Percentiles rank a stretch among this genome's conserved stretches.
These are phyloP conservation scores for Rhypophila decipiens DNA, from an alignment of 495 filamentous ascomycete genomes.

Conservation along the genomic window DNA sequence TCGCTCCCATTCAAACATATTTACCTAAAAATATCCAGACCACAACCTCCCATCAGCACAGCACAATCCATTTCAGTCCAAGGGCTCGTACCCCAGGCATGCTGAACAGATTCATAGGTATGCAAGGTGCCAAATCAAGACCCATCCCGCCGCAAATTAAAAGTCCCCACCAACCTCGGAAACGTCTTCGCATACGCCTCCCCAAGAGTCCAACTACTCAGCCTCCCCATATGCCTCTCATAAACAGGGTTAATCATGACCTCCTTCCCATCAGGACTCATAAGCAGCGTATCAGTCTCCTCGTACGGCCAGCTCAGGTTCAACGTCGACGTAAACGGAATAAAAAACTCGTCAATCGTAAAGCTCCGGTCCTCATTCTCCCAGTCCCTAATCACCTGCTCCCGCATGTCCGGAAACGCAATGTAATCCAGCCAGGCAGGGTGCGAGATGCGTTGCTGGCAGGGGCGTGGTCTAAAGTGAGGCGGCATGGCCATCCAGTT, in stretches of 20 bases:
- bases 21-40: too few species aligned
- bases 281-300: slow-evolving; percentile 52
- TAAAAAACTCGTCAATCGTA: slow-evolving; percentile 71
- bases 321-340: slow-evolving; percentile 68
- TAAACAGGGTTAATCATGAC: slow-evolving; percentile 74
- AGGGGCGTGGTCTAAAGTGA: slow-evolving; percentile 55
- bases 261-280: slow-evolving; percentile 45
- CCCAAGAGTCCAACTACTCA: slow-evolving; percentile 75
- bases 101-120: too few species aligned
- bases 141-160: slow-evolving; percentile 20
- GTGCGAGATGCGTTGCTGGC: slow-evolving; percentile 57
- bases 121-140: too few species aligned
- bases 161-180: slow-evolving; percentile 54
- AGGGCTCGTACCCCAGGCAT: too few species aligned
- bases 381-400: slow-evolving; percentile 46
- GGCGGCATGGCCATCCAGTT: slow-evolving; percentile 67
- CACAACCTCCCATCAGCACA: too few species aligned
- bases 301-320: slow-evolving; percentile 76
- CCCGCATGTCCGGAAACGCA: slow-evolving; percentile 69
- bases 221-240: slow-evolving; percentile 60
- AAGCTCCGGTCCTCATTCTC: slow-evolving; percentile 27
- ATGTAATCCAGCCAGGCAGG: slow-evolving; percentile 74
- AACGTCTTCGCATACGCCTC: slow-evolving; percentile 57
- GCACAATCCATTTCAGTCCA: too few species aligned
- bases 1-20: too few species aligned